phyloP scores from a whole-genome alignment of 2,329 filamentous ascomycete genomes.

The Xylaria sp. region DNA sequence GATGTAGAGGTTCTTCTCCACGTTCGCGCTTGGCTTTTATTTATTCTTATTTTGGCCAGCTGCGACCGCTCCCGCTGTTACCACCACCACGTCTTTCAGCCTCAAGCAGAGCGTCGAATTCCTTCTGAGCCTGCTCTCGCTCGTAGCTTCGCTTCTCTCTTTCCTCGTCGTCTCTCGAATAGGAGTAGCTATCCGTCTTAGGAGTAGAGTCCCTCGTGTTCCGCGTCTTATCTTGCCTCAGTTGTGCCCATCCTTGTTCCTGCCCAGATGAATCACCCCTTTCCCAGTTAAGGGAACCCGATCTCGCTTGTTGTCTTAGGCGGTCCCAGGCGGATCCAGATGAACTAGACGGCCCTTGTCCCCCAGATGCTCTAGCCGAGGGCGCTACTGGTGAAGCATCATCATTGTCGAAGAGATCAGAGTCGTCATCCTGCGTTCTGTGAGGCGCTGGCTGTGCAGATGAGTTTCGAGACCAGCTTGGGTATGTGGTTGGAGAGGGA shows the following conservation, averaged over 20 bases:
- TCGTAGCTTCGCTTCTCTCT: constrained; percentile 44
- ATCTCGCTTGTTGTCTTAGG: constrained; percentile 46
- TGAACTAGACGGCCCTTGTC: constrained; percentile 26
- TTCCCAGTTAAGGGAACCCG: constrained; percentile 28
- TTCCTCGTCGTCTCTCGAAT: constrained; percentile 46
- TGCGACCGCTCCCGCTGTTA: background rate
- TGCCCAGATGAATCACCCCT: constrained; percentile 39
- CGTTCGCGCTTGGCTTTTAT: background rate
- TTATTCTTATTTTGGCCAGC: constrained; percentile 17
- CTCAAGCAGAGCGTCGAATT: constrained; percentile 57
- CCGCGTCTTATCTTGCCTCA: constrained; percentile 36
- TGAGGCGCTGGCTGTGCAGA: constrained; percentile 4
- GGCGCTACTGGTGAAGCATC: constrained; percentile 52
- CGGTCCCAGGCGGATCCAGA: constrained; percentile 52
- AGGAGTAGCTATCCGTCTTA: constrained; percentile 43
- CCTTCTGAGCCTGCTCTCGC: constrained; percentile 54
- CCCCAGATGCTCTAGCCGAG: constrained; percentile 36
- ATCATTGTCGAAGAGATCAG: constrained; percentile 39
- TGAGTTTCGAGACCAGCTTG: constrained; percentile 19
- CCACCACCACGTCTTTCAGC: constrained; percentile 44
- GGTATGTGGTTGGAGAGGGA: background rate
- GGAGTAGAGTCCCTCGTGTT: constrained; percentile 27
- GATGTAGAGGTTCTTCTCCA: background rate
- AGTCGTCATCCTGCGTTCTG: constrained; percentile 22
- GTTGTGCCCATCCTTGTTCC: constrained; percentile 36